Conservation (phyloP, 225 moss, liverwort and hornwort genomes). For the Rhytidiadelphus loreus region DNA sequence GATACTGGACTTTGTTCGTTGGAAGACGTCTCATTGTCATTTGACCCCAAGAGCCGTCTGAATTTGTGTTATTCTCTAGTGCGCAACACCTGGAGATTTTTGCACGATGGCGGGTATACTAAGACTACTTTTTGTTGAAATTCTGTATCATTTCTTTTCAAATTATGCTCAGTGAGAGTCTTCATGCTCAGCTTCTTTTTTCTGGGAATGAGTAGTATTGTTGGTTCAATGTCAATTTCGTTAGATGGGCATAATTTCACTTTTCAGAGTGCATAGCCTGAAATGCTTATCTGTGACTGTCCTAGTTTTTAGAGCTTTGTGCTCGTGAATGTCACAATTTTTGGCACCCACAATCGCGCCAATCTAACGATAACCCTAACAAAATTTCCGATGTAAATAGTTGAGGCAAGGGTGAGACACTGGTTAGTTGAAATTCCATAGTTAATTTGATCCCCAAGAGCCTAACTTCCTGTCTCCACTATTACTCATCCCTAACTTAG, state of each 20-base stretch:
- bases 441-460: neutral
- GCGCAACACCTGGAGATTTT: neutral
- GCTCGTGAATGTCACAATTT: neutral
- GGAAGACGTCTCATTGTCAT: neutral
- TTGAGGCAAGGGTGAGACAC: neutral
- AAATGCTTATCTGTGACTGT: neutral
- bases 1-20: neutral
- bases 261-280: no score
- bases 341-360: neutral
- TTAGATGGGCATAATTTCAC: neutral
- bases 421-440: neutral
- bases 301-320: neutral
- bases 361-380: neutral
- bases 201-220: neutral
- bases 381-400: neutral
- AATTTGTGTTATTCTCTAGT: neutral
- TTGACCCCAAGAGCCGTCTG: neutral
- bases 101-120: neutral
- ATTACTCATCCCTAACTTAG: neutral
- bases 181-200: neutral
- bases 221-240: no score
- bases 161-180: neutral
- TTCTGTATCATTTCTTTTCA: neutral
- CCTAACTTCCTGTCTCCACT: neutral
- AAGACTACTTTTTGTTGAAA: neutral